Evolutionary conservation across 148 eudicot genomes (phyloP).

Genomic region (Polygonum aviculare): DNA sequence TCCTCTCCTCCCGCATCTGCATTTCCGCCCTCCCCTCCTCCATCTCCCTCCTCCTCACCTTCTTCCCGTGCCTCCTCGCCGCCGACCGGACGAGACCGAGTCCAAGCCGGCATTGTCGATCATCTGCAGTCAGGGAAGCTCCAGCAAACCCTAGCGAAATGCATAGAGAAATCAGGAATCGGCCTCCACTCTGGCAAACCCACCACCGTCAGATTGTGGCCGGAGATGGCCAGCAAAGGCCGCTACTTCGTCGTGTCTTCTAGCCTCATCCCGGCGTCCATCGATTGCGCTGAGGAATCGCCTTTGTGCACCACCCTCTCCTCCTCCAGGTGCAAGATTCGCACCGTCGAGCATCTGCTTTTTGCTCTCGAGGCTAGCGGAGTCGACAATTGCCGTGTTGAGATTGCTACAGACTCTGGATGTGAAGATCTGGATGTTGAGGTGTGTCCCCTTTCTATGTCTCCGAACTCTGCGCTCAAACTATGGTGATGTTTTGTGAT

Average conservation of each 20-base stretch:
- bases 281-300: conserved; percentile 35
- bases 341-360: conserved; percentile 82
- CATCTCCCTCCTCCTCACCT: too few relatives aligned
- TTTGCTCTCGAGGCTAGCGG: conserved; percentile 81
- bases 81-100: too few relatives aligned
- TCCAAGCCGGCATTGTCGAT: too few relatives aligned
- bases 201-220: conserved; percentile 43
- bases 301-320: conserved; percentile 67
- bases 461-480: too few relatives aligned
- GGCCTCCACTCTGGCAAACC: conserved; percentile 61
- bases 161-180: conserved; percentile 46
- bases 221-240: conserved; percentile 59
- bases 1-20: too few relatives aligned
- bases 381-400: conserved; percentile 74
- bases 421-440: conserved; percentile 25
- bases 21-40: too few relatives aligned
- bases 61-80: too few relatives aligned
- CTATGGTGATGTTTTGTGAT: too few relatives aligned
- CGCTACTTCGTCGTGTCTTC: conserved; percentile 47
- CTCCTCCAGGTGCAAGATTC: conserved; percentile 40
- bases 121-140: conserved; percentile 58
- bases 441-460: too few relatives aligned
- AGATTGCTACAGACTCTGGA: conserved; percentile 21
- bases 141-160: conserved; percentile 58
- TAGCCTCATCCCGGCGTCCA: conserved; percentile 44